Conservation (phyloP, 73 alveolate genomes). For the Symbiodinium natans region DNA sequence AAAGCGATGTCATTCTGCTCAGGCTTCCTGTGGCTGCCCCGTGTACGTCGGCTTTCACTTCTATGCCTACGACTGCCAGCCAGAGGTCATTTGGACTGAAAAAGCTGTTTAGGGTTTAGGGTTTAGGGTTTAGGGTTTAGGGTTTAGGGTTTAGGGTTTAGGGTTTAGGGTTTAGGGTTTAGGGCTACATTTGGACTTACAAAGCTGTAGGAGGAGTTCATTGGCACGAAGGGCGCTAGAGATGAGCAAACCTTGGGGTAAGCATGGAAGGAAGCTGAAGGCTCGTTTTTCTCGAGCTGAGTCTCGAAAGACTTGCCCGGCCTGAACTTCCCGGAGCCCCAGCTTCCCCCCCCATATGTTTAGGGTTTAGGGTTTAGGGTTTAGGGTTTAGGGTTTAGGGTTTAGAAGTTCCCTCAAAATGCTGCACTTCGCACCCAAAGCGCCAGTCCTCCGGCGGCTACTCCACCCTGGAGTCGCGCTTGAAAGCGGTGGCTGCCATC, state of each 20-base stretch:
- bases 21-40: conserved; percentile 70
- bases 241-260: too few species aligned
- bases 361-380: too few species aligned
- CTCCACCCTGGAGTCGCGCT: conserved; percentile 19
- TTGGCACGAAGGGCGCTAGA: too few species aligned
- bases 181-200: not conserved
- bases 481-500: conserved; percentile 20
- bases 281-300: too few species aligned
- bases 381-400: too few species aligned
- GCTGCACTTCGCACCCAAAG: too few species aligned
- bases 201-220: not conserved
- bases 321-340: too few species aligned
- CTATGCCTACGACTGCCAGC: conserved; percentile 75
- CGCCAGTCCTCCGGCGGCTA: conserved; percentile 76
- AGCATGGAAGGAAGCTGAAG: too few species aligned
- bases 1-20: not conserved
- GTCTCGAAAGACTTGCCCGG: too few species aligned
- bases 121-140: not conserved
- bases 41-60: conserved; percentile 73
- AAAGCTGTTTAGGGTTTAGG: not conserved
- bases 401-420: too few species aligned
- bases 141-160: too few species aligned
- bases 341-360: too few species aligned
- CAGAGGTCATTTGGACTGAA: not conserved
- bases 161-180: not conserved